Conservation (phyloP, 495 filamentous ascomycete species). For the Penicilliopsis zonata region DNA sequence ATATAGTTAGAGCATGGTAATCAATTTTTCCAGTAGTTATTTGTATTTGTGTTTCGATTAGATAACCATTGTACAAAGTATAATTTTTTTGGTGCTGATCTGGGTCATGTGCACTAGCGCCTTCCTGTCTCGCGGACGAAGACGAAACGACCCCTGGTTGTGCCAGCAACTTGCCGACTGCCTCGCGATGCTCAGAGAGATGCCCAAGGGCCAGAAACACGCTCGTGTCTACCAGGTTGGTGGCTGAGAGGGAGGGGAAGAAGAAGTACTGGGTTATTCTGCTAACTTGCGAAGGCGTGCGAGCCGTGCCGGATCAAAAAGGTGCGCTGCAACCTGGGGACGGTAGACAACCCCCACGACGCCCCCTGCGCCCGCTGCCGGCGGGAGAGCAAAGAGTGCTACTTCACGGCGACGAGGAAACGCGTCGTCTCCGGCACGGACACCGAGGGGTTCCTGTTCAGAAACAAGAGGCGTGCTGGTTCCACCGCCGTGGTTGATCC, state of each 20-base stretch:
- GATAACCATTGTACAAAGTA: no score
- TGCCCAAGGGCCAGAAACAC: slow-evolving; percentile 2
- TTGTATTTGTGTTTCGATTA: no score
- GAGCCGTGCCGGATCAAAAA: slow-evolving; percentile 5
- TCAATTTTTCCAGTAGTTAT: no score
- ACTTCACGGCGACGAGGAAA: slow-evolving; percentile 64
- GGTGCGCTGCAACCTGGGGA: slow-evolving; percentile 4
- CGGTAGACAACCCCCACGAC: slow-evolving; percentile 66
- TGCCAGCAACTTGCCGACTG: no score
- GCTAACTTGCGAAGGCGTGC: slow-evolving; percentile 2
- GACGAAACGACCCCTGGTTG: no score
- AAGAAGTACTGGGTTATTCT: no score
- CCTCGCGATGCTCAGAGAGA: no score
- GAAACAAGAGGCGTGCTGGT: slow-evolving; percentile 1
- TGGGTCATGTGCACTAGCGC: no score
- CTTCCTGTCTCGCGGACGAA: no score
- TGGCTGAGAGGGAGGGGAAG: background rate
- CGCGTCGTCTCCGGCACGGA: slow-evolving; percentile 49
- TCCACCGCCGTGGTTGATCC: background rate
- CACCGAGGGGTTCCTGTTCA: slow-evolving; percentile 9
- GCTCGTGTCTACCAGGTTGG: slow-evolving; percentile 4
- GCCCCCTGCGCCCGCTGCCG: slow-evolving; percentile 74
- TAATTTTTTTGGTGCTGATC: no score
- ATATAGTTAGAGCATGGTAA: no score
- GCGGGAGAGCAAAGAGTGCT: slow-evolving; percentile 70